phyloP scores from a whole-genome alignment of 805 yeast species.

The Nakazawaea siamensis region DNA sequence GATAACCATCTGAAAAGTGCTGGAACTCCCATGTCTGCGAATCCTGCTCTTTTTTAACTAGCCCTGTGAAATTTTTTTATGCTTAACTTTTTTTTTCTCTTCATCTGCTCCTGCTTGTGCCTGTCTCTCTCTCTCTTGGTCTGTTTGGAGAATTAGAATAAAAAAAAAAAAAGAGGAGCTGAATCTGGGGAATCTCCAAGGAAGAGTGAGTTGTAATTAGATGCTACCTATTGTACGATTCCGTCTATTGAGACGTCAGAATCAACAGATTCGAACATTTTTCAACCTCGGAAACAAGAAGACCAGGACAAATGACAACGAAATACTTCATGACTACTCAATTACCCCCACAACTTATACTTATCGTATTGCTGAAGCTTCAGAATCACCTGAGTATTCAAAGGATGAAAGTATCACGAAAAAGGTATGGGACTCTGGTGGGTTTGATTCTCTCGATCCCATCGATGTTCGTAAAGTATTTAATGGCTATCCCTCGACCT shows the following conservation, averaged over 20 bases:
- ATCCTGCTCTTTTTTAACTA: not conserved
- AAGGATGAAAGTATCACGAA: not conserved
- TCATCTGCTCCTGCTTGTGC: too few species aligned
- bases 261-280: too few species aligned
- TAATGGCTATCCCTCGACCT: slow-evolving; percentile 34
- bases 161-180: not conserved
- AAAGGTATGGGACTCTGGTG: slow-evolving; percentile 24
- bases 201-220: too few species aligned
- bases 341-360: slow-evolving; percentile 15
- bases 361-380: slow-evolving; percentile 10
- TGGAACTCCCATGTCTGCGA: slow-evolving; percentile 83
- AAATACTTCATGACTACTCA: slow-evolving; percentile 12
- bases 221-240: too few species aligned
- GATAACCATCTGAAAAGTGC: slow-evolving; percentile 97
- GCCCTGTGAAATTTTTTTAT: not conserved
- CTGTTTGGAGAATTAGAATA: too few species aligned
- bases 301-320: too few species aligned
- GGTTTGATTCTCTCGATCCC: slow-evolving; percentile 25
- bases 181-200: too few species aligned
- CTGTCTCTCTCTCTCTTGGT: too few species aligned
- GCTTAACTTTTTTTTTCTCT: not conserved
- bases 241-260: too few species aligned
- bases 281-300: too few species aligned
- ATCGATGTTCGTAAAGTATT: slow-evolving; percentile 27
- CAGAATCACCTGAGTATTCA: not conserved